Evolutionary conservation across 257 asterid species (phyloP), one percentile per base, ranked within the genome.

Genomic region (Marsdenia floribunda): DNA sequence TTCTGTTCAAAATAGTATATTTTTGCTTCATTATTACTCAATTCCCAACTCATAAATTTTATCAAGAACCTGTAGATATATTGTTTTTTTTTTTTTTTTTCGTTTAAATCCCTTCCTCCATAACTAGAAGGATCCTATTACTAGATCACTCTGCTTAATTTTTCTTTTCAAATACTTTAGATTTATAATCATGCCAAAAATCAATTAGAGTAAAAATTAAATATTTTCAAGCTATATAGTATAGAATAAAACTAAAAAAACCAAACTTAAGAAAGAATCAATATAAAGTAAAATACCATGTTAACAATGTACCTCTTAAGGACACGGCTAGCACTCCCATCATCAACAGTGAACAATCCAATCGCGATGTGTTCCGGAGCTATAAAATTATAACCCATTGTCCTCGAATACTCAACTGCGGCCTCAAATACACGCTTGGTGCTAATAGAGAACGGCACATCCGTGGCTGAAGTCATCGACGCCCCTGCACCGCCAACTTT

Each of bases 321-420:
- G 71, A 92, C 90, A 52, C 93, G 96, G 76, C 71, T 81, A 26
- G 90, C 96, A 79, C 82, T 88, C 59, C 97, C 99, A 86, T 95
- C 97, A 82, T 91, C 97, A 70, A 88, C 97, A 0, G 96, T 90
- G 76, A 95, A 87, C 89, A 95, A 84, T 18, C 99, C 99, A 59
- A 92, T 83, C 9, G 96, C 96, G 40, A 95, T 88, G 81, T 92
- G 99, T 82, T 95, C 99, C 0, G 98, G 99, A 5, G 97, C 91
- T 35, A 95, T 91, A 79, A 82, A 95, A 87, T 92, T 92, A 73
- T 92, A 81, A 53, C 97, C 99, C 93, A 87, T 84, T 16, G 90
- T 85, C 90, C 75, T 89, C 10, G 99, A 95, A 83, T 90, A 95
- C 90, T 92, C 99, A 15, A 89, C 97, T 0, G 98, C 98, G n/a